Evolutionary conservation across 495 filamentous ascomycete genomes (phyloP), one percentile per base, ranked within the genome.

Genomic region (Podospora conica): DNA sequence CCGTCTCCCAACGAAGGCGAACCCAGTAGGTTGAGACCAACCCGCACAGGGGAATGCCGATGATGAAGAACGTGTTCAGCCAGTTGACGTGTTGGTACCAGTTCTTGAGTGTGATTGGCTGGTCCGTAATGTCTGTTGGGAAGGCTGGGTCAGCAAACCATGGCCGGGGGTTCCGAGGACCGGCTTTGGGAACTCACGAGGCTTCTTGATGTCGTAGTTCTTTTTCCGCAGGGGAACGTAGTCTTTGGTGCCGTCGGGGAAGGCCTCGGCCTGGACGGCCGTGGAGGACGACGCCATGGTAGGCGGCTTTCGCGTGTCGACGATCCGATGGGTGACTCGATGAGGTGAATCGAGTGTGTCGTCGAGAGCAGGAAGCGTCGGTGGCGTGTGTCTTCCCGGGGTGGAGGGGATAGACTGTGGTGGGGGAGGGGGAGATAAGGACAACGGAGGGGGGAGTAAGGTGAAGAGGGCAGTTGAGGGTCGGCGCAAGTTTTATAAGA

Each of bases 11-110:
- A 58, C 87, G 79, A 25, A 97, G 77, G 27, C 92, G 90, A 24
- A 91, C 90, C 90, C 90, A 98, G 77, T 90, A 85, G 24, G 95
- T 85, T 64, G 85, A 84, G 70, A 96, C 78, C 72, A 88, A 81
- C 61, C 96, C 96, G 63, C 86, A 79, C 15, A 95, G 53, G 1
- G 95, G 95, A 55, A 98, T 86, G 67, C 89, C 84, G 73, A 97
- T 80, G 77, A 99, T 97, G 77, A 98, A 82, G 71, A 82, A 84
- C 55, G 93, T 89, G 75, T 96, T 94, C 27, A 96, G 80, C 92
- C 95, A 97, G 84, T 98, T 93, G 84, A 98, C 86, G 73, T 98
- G 96, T 76, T 96, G 63, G 64, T 91, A 71, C 93, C 93, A 97
- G 82, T 99, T 99, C 68, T 82, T 72, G 76, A 83, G 83, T 61